phyloP scores from a whole-genome alignment of 2,329 filamentous ascomycete species.

The Dryadomyces sulphureus region DNA sequence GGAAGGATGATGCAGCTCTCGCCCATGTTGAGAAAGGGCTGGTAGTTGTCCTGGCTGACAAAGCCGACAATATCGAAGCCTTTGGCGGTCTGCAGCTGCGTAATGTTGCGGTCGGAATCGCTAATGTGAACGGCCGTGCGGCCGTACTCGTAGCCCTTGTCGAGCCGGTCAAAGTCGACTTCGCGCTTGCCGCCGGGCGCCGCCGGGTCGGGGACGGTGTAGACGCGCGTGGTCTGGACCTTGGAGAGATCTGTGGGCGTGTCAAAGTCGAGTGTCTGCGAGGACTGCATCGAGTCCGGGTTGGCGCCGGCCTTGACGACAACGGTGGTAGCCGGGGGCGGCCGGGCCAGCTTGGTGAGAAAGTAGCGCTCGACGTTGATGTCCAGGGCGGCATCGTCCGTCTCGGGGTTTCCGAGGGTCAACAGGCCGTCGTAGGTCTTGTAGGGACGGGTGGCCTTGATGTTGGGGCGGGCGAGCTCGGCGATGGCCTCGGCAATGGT shows the following conservation, averaged over 20 bases:
- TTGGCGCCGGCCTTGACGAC: conserved; percentile 38
- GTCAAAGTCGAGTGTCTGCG: conserved; percentile 33
- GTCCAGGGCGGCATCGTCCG: conserved; percentile 57
- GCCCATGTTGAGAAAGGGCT: conserved; percentile 75
- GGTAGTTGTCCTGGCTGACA: conserved; percentile 58
- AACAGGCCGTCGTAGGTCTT: conserved; percentile 68
- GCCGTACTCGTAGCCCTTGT: conserved; percentile 91
- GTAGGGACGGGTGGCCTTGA: conserved; percentile 63
- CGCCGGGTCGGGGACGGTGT: conserved; percentile 62
- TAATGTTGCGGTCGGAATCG: conserved; percentile 73
- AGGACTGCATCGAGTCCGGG: conserved; percentile 28
- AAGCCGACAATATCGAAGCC: conserved; percentile 79
- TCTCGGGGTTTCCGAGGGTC: conserved; percentile 62
- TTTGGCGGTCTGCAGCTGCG: conserved; percentile 65
- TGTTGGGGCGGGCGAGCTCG: conserved; percentile 59
- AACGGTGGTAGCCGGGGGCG: conserved; percentile 65
- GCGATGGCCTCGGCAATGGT: conserved; percentile 76
- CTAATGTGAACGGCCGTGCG: conserved; percentile 82
- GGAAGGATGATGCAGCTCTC: conserved; percentile 65
- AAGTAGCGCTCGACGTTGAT: conserved; percentile 89
- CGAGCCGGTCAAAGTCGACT: conserved; percentile 66
- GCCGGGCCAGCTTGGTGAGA: conserved; percentile 61
- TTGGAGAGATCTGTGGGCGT: conserved; percentile 38
- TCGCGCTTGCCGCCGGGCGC: conserved; percentile 68
- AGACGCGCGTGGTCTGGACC: conserved; percentile 66